Evolutionary conservation across 2,329 filamentous ascomycete genomes (phyloP).

Genomic region (Penicillium sp.): DNA sequence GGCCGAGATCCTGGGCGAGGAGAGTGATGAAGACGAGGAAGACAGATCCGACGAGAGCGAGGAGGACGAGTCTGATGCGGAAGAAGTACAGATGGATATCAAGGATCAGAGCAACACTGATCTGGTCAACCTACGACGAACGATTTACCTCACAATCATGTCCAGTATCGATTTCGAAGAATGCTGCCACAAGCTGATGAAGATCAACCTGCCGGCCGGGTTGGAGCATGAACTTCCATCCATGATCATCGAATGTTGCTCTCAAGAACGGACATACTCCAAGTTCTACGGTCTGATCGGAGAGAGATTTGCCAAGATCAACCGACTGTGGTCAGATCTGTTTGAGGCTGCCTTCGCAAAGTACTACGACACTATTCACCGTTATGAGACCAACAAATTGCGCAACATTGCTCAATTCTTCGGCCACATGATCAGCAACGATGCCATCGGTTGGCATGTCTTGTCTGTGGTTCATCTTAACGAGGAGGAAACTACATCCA

Average conservation of each 20-base stretch:
- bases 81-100: slow-evolving; percentile 84
- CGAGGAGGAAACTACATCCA: slow-evolving; percentile 94
- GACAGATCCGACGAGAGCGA: slow-evolving; percentile 58
- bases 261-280: slow-evolving; percentile 92
- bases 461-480: slow-evolving; percentile 82
- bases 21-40: slow-evolving; percentile 76
- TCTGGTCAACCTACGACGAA: slow-evolving; percentile 84
- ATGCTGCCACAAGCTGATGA: slow-evolving; percentile 95
- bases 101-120: slow-evolving; percentile 97
- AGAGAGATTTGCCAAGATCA: slow-evolving; percentile 93
- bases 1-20: slow-evolving; percentile 90
- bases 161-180: slow-evolving; percentile 94
- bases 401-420: slow-evolving; percentile 96
- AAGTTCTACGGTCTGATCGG: slow-evolving; percentile 96
- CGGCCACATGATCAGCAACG: slow-evolving; percentile 80
- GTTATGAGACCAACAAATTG: slow-evolving; percentile 91
- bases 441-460: slow-evolving; percentile 90
- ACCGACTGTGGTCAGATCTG: slow-evolving; percentile 87
- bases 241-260: slow-evolving; percentile 96
- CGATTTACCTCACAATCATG: slow-evolving; percentile 97
- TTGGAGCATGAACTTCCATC: slow-evolving; percentile 86
- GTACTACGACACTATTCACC: slow-evolving; percentile 96
- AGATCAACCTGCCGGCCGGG: slow-evolving; percentile 80
- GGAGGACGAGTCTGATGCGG: slow-evolving; percentile 68
- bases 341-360: slow-evolving; percentile 87